phyloP scores from a whole-genome alignment of 2,329 filamentous ascomycete species.

The Dendrostoma leiphaemia region DNA sequence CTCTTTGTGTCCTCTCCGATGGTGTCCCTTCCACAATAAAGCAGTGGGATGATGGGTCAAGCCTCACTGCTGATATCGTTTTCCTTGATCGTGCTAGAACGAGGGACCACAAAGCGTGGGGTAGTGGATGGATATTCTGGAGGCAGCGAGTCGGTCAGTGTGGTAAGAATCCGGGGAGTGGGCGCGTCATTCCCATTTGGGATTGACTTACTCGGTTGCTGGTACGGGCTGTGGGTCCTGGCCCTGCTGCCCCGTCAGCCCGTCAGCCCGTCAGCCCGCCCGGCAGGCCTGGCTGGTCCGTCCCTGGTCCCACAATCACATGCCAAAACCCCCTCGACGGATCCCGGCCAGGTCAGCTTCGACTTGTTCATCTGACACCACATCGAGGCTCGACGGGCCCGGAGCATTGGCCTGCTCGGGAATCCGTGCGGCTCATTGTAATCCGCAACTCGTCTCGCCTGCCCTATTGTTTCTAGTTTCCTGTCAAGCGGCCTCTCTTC shows the following conservation, averaged over 20 bases:
- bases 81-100: too few relatives aligned
- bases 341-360: conserved; percentile 8
- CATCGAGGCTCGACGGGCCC: background rate
- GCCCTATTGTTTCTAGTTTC: background rate
- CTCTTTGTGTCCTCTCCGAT: too few relatives aligned
- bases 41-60: too few relatives aligned
- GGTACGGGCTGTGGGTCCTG: background rate
- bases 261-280: too few relatives aligned
- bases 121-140: too few relatives aligned
- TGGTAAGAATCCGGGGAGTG: background rate
- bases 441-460: background rate
- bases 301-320: conserved; percentile 12
- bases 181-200: background rate
- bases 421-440: background rate
- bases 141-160: too few relatives aligned
- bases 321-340: background rate
- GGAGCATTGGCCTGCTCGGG: background rate
- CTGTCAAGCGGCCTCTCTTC: background rate
- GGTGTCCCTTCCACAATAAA: too few relatives aligned
- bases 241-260: background rate
- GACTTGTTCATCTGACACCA: conserved; percentile 4
- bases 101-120: too few relatives aligned
- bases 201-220: background rate
- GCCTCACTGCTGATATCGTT: too few relatives aligned
- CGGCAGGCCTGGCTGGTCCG: too few relatives aligned